Percentiles rank a stretch among this genome's conserved stretches.
phyloP scores from a whole-genome alignment of 2,329 filamentous ascomycete species.

The Cryphonectria naterciae region DNA sequence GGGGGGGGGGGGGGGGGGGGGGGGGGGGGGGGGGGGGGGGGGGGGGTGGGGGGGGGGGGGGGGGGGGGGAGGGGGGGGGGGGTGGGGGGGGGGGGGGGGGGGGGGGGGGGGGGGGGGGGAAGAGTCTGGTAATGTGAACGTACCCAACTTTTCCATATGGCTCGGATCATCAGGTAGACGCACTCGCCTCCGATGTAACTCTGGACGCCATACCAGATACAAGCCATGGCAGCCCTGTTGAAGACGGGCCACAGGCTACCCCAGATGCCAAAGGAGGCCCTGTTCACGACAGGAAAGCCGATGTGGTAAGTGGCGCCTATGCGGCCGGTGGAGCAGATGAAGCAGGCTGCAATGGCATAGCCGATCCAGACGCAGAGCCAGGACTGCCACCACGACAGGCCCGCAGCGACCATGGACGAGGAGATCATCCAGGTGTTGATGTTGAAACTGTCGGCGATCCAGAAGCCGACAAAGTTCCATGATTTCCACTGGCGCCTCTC shows the following conservation, averaged over 20 bases:
- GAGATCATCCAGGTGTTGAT: slow-evolving; percentile 96
- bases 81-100: no score
- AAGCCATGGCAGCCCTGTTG: slow-evolving; percentile 84
- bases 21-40: no score
- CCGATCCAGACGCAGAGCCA: slow-evolving; percentile 89
- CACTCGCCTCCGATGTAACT: slow-evolving; percentile 84
- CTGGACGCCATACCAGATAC: slow-evolving; percentile 87
- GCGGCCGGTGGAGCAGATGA: slow-evolving; percentile 77
- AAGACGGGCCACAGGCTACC: slow-evolving; percentile 87
- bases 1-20: no score
- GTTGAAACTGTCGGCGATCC: slow-evolving; percentile 84
- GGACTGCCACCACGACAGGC: slow-evolving; percentile 89
- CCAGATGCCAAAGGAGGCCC: slow-evolving; percentile 86
- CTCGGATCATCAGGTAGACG: slow-evolving; percentile 84
- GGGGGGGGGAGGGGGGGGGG: no score
- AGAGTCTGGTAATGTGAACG: slow-evolving; percentile 31
- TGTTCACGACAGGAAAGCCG: slow-evolving; percentile 79
- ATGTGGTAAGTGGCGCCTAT: slow-evolving; percentile 90
- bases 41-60: no score
- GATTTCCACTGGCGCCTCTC: slow-evolving; percentile 80
- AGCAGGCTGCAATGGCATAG: slow-evolving; percentile 75
- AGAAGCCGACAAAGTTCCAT: slow-evolving; percentile 89
- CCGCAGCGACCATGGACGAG: slow-evolving; percentile 76
- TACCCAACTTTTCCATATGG: slow-evolving; percentile 76
- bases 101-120: no score